Conservation (phyloP, 371 early-diverging fungal genomes). For the Smittium mucronatum region DNA sequence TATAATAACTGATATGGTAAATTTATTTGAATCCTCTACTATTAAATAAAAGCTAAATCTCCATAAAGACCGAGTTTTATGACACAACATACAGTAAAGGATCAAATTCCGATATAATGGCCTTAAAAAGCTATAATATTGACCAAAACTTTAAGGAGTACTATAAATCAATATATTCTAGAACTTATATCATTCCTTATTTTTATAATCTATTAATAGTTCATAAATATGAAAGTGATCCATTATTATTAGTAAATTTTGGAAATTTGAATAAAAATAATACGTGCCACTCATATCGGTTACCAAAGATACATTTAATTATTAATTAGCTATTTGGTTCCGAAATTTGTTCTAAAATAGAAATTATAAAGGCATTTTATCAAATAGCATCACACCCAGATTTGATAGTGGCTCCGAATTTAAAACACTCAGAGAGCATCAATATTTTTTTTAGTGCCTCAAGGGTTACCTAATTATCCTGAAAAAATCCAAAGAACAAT, state of each 20-base stretch:
- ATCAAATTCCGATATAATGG: neutral
- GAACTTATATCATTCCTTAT: neutral
- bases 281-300: neutral
- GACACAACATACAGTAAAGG: neutral
- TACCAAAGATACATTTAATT: neutral
- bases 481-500: too few relatives aligned
- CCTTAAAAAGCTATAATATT: neutral
- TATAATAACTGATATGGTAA: neutral
- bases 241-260: neutral
- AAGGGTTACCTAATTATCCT: too few relatives aligned
- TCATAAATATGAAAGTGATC: neutral
- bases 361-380: too few relatives aligned
- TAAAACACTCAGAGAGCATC: too few relatives aligned
- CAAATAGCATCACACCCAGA: too few relatives aligned
- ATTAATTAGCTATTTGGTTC: neutral
- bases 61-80: neutral
- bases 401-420: too few relatives aligned
- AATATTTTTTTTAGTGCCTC: too few relatives aligned
- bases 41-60: neutral
- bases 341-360: neutral
- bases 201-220: neutral
- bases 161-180: neutral
- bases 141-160: neutral
- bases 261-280: neutral
- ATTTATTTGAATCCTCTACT: neutral